Base-by-base conservation (phyloP, 78 protist species). In the Dictyostelium purpureum region DNA sequence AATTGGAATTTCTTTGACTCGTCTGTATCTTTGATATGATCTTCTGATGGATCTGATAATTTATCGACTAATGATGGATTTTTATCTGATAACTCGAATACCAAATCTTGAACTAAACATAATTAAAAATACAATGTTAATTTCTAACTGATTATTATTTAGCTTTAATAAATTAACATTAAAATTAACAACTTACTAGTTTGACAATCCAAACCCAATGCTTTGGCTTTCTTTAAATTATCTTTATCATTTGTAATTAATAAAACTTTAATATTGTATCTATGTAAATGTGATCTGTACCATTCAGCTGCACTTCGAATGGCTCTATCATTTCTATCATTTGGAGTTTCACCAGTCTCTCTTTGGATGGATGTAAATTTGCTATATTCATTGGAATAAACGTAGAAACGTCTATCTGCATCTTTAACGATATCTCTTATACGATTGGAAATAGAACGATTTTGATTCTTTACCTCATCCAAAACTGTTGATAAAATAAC, bases 261-360 rank as follows among this genome's bases (percentile, higher is more conserved):
- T 31, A 94, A 49, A 10, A 94, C 80, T 14, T 56, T 63, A 35
- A 76, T 31, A 4, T 70, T 49, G 16, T 67, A 67, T 73, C 43
- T 57, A 14, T 56, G 45, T 31, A 82, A 37, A 83, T 96, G 97
- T 33, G 76, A 49, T 47, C 73, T 47, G 70, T 95, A 96, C 96
- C 96, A 95, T 54, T 31, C 52, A 3, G 97, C 91, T 14, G 95
- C 94, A 1, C 14, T 45, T 33, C 96, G 70, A 73, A 95, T 94
- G 7, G 96, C 95, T 21, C 97, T 51, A 63, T 97, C 98, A 79
- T 96, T 96, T 42, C 95, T 43, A 77, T 97, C 99, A n/a, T 96
- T 96, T 59, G 97, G 76, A 2, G 97, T 35, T 75, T 97, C 99
- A 19, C 69, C 82, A 10, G 79, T 96, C 2, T 88, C 96, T 71